Evolutionary conservation across 257 asterid genomes (phyloP).

Genomic region (Gentiana straminea): DNA sequence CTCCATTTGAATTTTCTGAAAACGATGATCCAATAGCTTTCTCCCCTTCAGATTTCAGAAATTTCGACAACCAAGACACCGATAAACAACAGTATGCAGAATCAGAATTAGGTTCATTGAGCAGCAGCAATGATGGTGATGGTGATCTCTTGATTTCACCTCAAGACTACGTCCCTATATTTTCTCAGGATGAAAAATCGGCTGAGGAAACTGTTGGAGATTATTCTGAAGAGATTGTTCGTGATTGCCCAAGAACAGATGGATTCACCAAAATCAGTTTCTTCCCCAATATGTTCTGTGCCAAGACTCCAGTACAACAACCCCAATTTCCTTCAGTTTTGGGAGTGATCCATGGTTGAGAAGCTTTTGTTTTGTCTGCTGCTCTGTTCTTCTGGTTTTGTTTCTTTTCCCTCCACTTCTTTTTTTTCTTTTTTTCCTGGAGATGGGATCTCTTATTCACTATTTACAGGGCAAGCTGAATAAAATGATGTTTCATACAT

Average conservation of each 20-base stretch:
- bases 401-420: too few relatives aligned
- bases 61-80: neutral
- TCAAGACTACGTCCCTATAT: neutral
- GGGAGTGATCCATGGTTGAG: too few relatives aligned
- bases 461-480: too few relatives aligned
- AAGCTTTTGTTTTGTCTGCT: too few relatives aligned
- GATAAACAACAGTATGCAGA: neutral
- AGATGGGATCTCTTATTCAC: too few relatives aligned
- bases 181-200: constrained; percentile 5
- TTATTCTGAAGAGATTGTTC: neutral
- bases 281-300: neutral
- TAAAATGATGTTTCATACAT: too few relatives aligned
- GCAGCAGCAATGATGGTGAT: neutral
- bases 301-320: too few relatives aligned
- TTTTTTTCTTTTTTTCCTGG: too few relatives aligned
- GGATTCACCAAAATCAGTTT: constrained; percentile 6
- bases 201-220: constrained; percentile 5
- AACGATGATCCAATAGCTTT: constrained; percentile 12
- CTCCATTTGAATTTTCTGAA: constrained; percentile 12
- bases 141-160: neutral
- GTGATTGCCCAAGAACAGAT: constrained; percentile 9
- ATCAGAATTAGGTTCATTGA: neutral
- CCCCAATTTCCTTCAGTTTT: too few relatives aligned
- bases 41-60: neutral
- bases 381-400: too few relatives aligned